Evolutionary conservation across 2,329 filamentous ascomycete species (phyloP).

Genomic region (Xylariaceae sp.): DNA sequence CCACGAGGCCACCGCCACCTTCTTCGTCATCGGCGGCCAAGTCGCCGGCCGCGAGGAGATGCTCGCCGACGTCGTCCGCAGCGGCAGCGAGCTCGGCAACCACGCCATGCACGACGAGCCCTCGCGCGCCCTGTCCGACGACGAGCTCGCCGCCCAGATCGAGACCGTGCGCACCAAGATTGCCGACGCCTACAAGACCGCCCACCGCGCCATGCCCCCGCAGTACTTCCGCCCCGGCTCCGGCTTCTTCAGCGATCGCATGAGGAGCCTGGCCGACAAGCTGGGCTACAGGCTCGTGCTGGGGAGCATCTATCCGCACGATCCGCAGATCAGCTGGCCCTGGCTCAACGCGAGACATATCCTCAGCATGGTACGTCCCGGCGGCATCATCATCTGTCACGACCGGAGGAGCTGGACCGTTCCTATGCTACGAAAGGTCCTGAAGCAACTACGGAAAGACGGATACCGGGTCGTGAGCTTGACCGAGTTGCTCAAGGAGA

Average conservation of each 20-base stretch:
- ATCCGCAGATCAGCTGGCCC: slow-evolving; percentile 77
- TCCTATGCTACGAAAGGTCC: slow-evolving; percentile 73
- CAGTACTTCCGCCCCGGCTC: slow-evolving; percentile 82
- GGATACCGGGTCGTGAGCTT: slow-evolving; percentile 76
- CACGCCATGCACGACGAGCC: slow-evolving; percentile 90
- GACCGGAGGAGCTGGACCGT: slow-evolving; percentile 82
- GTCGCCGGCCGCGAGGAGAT: slow-evolving; percentile 58
- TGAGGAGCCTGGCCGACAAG: slow-evolving; percentile 62
- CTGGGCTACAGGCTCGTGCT: slow-evolving; percentile 75
- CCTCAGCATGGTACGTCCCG: slow-evolving; percentile 75
- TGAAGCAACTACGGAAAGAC: slow-evolving; percentile 69
- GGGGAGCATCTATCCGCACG: slow-evolving; percentile 86
- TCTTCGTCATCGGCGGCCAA: slow-evolving; percentile 86
- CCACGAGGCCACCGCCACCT: slow-evolving; percentile 74
- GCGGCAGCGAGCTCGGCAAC: slow-evolving; percentile 76
- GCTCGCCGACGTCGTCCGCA: slow-evolving; percentile 60
- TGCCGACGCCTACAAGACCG: slow-evolving; percentile 37
- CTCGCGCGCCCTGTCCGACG: slow-evolving; percentile 61
- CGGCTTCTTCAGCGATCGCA: slow-evolving; percentile 75
- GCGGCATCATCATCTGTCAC: slow-evolving; percentile 83
- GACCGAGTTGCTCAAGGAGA: slow-evolving; percentile 61
- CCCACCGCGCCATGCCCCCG: slow-evolving; percentile 44
- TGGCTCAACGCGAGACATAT: slow-evolving; percentile 76
- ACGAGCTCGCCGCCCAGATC: slow-evolving; percentile 66
- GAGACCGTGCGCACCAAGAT: slow-evolving; percentile 55